Evolutionary conservation across 2,329 filamentous ascomycete species (phyloP).

Genomic region (Talaromyces piceae): DNA sequence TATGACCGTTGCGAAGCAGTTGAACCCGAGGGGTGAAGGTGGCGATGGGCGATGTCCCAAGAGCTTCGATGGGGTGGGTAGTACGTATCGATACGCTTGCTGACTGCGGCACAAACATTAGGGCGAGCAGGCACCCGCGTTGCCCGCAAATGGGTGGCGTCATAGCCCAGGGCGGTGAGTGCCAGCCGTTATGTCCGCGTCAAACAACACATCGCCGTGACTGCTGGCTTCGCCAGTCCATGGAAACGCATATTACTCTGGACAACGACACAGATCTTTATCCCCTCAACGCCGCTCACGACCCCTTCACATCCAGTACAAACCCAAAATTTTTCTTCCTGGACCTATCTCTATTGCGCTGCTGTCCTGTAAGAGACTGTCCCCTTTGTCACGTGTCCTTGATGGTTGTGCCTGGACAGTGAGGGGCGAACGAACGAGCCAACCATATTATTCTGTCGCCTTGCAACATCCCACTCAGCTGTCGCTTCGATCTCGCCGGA

Average conservation of each 20-base stretch:
- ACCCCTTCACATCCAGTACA: no score
- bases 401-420: constrained; percentile 2
- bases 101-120: neutral
- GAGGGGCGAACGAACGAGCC: constrained; percentile 4
- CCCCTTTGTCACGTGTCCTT: neutral
- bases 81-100: neutral
- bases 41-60: neutral
- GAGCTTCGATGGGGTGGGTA: no score
- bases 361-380: neutral
- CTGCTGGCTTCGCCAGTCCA: neutral
- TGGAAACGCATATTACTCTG: neutral
- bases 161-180: constrained; percentile 28
- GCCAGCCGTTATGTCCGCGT: constrained; percentile 3
- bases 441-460: constrained; percentile 1
- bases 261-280: neutral
- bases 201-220: neutral
- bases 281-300: no score
- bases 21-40: neutral
- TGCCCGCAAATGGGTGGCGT: constrained; percentile 22
- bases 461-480: neutral
- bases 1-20: neutral
- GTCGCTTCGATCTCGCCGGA: constrained; percentile 1
- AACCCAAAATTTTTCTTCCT: neutral
- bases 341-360: neutral
- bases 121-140: neutral